Conservation (phyloP, 345 rosid genomes). For the Capsella bursapastoris region DNA sequence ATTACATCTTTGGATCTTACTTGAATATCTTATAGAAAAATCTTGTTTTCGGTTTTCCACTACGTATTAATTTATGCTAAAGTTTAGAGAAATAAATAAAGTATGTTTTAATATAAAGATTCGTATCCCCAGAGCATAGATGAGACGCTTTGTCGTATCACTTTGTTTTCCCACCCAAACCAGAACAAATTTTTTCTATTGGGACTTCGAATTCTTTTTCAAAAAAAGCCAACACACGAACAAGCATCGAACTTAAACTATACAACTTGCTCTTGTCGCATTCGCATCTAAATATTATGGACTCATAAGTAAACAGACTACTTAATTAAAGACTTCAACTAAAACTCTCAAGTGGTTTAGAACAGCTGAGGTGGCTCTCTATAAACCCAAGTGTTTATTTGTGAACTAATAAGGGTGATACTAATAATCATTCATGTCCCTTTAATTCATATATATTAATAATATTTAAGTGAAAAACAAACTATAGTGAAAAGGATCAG, state of each 20-base stretch:
- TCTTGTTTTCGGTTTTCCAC: constrained; percentile 4
- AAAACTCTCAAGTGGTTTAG: constrained; percentile 20
- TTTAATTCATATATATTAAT: constrained; percentile 11
- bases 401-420: constrained; percentile 7
- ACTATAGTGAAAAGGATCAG: neutral
- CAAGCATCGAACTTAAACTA: neutral
- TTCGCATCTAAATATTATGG: constrained; percentile 6
- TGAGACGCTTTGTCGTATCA: constrained; percentile 42
- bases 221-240: neutral
- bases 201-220: neutral
- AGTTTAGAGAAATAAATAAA: constrained; percentile 1
- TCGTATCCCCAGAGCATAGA: constrained; percentile 32
- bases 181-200: constrained; percentile 7
- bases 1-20: constrained; percentile 27
- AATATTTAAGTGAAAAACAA: constrained; percentile 20
- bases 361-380: constrained; percentile 21
- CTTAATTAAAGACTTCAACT: neutral
- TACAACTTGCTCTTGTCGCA: neutral
- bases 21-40: neutral
- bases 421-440: constrained; percentile 4
- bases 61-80: constrained; percentile 28
- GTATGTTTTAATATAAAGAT: constrained; percentile 3
- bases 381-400: constrained; percentile 7
- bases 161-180: constrained; percentile 44
- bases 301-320: neutral